Conservation (phyloP, 1,284 basidiomycete species). For the Heliocybe sulcata region DNA sequence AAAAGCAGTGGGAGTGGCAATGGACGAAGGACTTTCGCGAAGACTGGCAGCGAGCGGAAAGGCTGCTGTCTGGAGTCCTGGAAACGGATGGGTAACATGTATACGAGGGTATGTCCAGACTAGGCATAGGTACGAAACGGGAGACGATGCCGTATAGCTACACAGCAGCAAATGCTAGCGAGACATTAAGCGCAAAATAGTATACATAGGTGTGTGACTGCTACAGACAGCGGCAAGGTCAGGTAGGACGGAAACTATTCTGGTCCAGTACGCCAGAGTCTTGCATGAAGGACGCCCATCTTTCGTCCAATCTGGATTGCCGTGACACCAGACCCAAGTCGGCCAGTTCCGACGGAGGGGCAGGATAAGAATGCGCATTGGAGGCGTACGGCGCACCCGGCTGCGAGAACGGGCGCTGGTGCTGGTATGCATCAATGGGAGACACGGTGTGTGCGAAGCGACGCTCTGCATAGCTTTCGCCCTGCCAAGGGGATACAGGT, state of each 20-base stretch:
- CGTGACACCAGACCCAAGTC: background rate
- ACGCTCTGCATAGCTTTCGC: background rate
- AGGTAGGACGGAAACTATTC: background rate
- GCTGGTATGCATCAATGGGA: background rate
- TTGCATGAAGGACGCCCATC: background rate
- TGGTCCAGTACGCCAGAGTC: background rate
- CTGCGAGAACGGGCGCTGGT: background rate
- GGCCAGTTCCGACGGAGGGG: background rate
- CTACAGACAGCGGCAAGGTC: background rate
- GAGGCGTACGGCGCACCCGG: background rate
- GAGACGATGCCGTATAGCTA: no score
- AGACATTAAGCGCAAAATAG: background rate
- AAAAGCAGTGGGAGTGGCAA: background rate
- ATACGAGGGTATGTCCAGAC: no score
- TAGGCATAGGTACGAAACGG: no score
- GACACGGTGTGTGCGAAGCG: background rate
- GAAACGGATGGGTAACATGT: background rate
- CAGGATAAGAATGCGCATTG: background rate
- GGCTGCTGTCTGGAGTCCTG: background rate
- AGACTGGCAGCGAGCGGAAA: background rate
- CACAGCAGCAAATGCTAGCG: no score
- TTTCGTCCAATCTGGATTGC: background rate
- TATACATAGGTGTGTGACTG: background rate
- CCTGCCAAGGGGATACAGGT: background rate
- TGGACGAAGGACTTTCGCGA: background rate